Evolutionary conservation across 116 monocot species (phyloP).

Genomic region (Cymodocea nodosa): DNA sequence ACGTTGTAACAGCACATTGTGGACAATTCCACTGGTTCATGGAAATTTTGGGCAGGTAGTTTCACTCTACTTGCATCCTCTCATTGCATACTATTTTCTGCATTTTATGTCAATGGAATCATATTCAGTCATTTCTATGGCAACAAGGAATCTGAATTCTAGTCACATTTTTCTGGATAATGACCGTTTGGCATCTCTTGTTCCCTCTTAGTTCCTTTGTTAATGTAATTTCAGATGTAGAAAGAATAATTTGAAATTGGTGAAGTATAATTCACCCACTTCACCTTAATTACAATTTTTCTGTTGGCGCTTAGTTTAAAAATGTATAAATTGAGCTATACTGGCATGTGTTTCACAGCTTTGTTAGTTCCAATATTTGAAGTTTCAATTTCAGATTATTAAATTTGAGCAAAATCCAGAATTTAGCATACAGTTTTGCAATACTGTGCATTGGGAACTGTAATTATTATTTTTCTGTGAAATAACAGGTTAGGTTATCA

Average conservation of each 20-base stretch:
- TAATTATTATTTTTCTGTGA: conserved; percentile 7
- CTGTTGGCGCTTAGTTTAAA: not conserved
- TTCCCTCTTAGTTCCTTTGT: not conserved
- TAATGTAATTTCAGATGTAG: not conserved
- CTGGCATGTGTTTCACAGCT: not conserved
- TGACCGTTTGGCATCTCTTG: not conserved
- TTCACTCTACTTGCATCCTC: not conserved
- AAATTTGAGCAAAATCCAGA: too few relatives aligned
- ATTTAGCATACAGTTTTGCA: not conserved
- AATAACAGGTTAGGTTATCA: conserved; percentile 54
- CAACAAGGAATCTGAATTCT: not conserved
- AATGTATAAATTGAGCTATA: not conserved
- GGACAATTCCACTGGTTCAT: conserved; percentile 94
- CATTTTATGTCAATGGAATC: too few relatives aligned
- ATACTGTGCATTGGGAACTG: not conserved
- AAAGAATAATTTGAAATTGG: not conserved
- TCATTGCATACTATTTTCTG: not conserved
- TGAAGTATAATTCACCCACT: not conserved
- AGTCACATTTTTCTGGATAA: not conserved
- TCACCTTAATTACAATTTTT: not conserved
- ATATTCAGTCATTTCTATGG: not conserved
- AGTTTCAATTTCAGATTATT: too few relatives aligned
- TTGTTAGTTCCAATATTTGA: too few relatives aligned
- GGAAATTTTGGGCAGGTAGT: conserved; percentile 81
- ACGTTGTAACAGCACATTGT: conserved; percentile 79